Evolutionary conservation across 352 stramenopile species (phyloP).

Genomic region (Globisporangium nodosum): DNA sequence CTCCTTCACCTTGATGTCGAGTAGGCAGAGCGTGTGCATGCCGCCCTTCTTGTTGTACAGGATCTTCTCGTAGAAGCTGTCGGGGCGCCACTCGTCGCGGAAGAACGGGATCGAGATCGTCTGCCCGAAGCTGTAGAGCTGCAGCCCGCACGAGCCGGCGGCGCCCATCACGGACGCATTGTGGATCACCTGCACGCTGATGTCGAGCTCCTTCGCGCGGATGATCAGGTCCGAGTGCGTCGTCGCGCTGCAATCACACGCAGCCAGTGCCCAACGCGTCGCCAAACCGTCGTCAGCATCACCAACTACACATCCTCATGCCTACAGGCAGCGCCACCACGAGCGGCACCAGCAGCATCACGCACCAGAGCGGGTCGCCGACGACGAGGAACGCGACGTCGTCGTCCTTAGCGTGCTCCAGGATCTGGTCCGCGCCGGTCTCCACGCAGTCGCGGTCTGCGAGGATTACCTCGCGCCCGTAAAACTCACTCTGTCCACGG

Average conservation of each 20-base stretch:
- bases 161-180: constrained; percentile 99
- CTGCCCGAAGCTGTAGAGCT: constrained; percentile 98
- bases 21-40: constrained; percentile 98
- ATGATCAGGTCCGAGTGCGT: constrained; percentile 98
- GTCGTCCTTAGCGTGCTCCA: constrained; percentile 84
- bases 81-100: constrained; percentile 92
- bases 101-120: constrained; percentile 99
- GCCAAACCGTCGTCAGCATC: neutral
- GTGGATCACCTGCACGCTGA: constrained; percentile 96
- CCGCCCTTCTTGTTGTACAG: constrained; percentile 93
- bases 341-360: neutral
- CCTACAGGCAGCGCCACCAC: neutral
- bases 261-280: too few relatives aligned
- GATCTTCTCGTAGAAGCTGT: constrained; percentile 98
- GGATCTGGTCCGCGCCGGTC: constrained; percentile 95
- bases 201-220: constrained; percentile 89
- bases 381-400: constrained; percentile 98
- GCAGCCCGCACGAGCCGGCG: constrained; percentile 92
- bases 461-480: constrained; percentile 87
- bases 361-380: constrained; percentile 94
- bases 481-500: constrained; percentile 87
- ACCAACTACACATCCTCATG: neutral
- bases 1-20: constrained; percentile 99
- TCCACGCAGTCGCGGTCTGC: constrained; percentile 96
- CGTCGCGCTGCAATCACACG: constrained; percentile 73